Evolutionary conservation across 768 basidiomycete species (phyloP).

Genomic region (Tylopilus cervinicoccineus): DNA sequence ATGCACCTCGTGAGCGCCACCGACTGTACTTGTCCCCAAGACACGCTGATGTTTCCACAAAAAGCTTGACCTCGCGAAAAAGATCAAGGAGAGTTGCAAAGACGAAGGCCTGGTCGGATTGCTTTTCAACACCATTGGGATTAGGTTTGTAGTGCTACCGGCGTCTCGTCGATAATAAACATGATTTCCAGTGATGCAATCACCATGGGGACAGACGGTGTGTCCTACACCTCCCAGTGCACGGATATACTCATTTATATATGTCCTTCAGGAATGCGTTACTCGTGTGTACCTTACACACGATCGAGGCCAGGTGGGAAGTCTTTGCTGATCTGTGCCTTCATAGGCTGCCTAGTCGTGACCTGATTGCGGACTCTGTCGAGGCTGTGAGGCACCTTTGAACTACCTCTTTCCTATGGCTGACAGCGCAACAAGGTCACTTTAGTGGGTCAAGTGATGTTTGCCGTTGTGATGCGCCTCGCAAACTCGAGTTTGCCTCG

Average conservation of each 20-base stretch:
- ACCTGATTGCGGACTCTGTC: slow-evolving; percentile 87
- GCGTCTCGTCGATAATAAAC: neutral
- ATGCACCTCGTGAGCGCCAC: slow-evolving; percentile 59
- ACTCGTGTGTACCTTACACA: slow-evolving; percentile 53
- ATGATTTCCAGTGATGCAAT: slow-evolving; percentile 63
- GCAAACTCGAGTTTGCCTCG: neutral
- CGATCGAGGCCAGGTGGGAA: neutral
- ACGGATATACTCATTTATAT: neutral
- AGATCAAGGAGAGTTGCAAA: slow-evolving; percentile 79
- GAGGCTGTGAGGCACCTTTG: slow-evolving; percentile 54
- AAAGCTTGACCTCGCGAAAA: slow-evolving; percentile 74
- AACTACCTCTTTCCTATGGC: neutral
- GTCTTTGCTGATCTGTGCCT: neutral
- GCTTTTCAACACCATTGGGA: slow-evolving; percentile 82
- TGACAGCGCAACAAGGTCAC: slow-evolving; percentile 42
- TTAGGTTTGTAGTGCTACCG: slow-evolving; percentile 49
- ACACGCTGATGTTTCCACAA: slow-evolving; percentile 1
- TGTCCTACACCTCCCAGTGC: slow-evolving; percentile 17
- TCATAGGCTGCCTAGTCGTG: slow-evolving; percentile 73
- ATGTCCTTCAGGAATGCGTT: slow-evolving; percentile 68
- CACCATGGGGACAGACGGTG: slow-evolving; percentile 86
- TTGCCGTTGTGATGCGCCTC: neutral
- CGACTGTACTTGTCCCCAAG: neutral
- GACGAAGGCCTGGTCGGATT: slow-evolving; percentile 79
- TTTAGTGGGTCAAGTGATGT: slow-evolving; percentile 37